Evolutionary conservation across 768 basidiomycete genomes (phyloP), one percentile per base, ranked within the genome.

Genomic region (Phylloporus arenicola): DNA sequence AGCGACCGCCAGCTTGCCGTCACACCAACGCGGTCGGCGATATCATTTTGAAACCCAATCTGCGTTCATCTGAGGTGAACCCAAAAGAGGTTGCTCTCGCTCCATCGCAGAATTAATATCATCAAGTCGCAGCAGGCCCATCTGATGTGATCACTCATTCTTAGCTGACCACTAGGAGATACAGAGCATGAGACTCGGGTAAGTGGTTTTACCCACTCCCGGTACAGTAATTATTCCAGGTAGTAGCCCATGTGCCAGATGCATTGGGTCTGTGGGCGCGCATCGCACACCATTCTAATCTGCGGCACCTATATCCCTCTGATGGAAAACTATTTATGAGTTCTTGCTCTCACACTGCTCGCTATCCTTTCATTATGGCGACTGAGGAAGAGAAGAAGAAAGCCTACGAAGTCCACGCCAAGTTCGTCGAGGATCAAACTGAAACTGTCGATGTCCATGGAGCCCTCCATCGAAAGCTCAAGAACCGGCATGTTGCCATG

Each of bases 401-500:
- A 1, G 0, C 25, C 4, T 52, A 45, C 29, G 43, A 58, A 1
- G 22, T 17, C 29, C 56, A 61, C 16, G 10, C 38, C 40, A 43
- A 22, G 35, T 58, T 34, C 0, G 1, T 55, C 40, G 61, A 63
- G 43, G 52, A 27, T 8, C 56, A 46, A 14, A 17, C 25, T 6
- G 7, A 27, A 0, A 1, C 22, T 8, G 33, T 49, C 4, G 12
- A 20, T 14, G 40, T 13, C 9, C 54, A 59, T 17, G 53, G 52
- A 2, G 2, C 31, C 11, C 64, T 65, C 20, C 50, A 56, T 16
- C 68, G 70, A 12, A 54, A 70, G 44, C 56, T 70, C 3, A 65
- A 71, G 56, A 67, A 64, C 34, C 58, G 68, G 10, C 68, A 69
- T 54, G 55, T 69, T 3, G 67, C 69, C 43, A 69, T 69, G 69